A percentile compares a stretch with the other conserved stretches of the same genome.
These are phyloP conservation scores for Penicillium sp. DNA, from an alignment of 2,329 filamentous ascomycete species.

Conservation along the genomic window DNA sequence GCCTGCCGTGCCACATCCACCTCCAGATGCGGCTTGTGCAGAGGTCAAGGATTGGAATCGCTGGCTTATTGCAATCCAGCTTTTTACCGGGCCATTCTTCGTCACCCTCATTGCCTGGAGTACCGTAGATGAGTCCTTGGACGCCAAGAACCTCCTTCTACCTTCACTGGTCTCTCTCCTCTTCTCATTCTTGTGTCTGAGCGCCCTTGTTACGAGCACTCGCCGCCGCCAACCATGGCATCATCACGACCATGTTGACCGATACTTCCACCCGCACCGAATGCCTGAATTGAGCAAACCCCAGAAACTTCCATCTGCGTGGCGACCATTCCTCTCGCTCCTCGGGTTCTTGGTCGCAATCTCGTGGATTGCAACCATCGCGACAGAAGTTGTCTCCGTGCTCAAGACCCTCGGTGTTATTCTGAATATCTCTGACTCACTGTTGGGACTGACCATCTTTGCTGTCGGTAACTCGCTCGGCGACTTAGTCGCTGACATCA, in stretches of 20 bases:
- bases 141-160: slow-evolving; percentile 55
- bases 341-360: slow-evolving; percentile 89
- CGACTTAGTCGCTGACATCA: slow-evolving; percentile 92
- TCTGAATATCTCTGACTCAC: slow-evolving; percentile 88
- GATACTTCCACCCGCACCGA: background rate
- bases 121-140: slow-evolving; percentile 58
- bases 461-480: slow-evolving; percentile 94
- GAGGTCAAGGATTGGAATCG: slow-evolving; percentile 71
- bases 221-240: slow-evolving; percentile 42
- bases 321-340: slow-evolving; percentile 79
- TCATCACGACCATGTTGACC: background rate
- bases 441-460: slow-evolving; percentile 92
- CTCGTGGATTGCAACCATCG: slow-evolving; percentile 94
- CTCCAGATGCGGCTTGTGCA: background rate
- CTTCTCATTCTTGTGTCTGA: slow-evolving; percentile 67
- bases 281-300: slow-evolving; percentile 28
- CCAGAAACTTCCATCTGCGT: slow-evolving; percentile 63
- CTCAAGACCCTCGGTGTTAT: slow-evolving; percentile 93
- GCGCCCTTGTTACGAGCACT: slow-evolving; percentile 68
- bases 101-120: slow-evolving; percentile 70
- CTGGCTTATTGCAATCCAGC: slow-evolving; percentile 83
- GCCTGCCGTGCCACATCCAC: slow-evolving; percentile 32
- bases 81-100: slow-evolving; percentile 85
- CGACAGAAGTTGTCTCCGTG: slow-evolving; percentile 91
- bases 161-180: slow-evolving; percentile 67